phyloP scores from a whole-genome alignment of 2,329 filamentous ascomycete species.

The Shiraia bambusicola region DNA sequence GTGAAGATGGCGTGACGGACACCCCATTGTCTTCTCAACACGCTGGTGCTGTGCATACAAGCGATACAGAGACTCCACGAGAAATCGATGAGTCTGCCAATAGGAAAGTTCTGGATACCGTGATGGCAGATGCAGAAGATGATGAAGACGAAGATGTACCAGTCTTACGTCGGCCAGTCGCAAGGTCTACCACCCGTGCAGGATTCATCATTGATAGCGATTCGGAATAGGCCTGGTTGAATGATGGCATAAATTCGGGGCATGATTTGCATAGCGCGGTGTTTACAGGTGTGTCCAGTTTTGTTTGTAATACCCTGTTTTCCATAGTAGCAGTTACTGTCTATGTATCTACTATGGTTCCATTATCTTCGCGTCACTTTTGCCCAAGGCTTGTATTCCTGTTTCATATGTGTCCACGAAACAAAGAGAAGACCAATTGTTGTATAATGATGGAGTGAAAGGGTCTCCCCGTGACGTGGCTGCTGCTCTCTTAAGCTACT shows the following conservation, averaged over 20 bases:
- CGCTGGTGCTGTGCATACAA: slow-evolving; percentile 10
- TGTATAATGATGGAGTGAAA: not conserved
- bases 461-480: slow-evolving; percentile 12
- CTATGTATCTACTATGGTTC: not conserved
- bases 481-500: slow-evolving; percentile 6
- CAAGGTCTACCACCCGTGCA: slow-evolving; percentile 42
- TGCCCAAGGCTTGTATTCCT: not conserved
- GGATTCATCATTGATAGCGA: slow-evolving; percentile 51
- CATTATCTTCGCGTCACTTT: not conserved
- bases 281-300: slow-evolving; percentile 15
- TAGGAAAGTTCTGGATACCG: slow-evolving; percentile 18
- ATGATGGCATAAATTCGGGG: slow-evolving; percentile 1
- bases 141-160: slow-evolving; percentile 45
- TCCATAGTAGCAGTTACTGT: not conserved
- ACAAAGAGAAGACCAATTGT: not conserved
- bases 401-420: too few species aligned
- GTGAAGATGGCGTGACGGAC: slow-evolving; percentile 41
- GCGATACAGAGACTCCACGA: slow-evolving; percentile 17
- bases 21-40: slow-evolving; percentile 46
- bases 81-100: slow-evolving; percentile 3
- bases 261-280: slow-evolving; percentile 16
- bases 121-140: slow-evolving; percentile 35
- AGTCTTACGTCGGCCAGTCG: slow-evolving; percentile 37
- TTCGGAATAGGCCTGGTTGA: slow-evolving; percentile 35
- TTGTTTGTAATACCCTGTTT: slow-evolving; percentile 27